Conservation (phyloP, 164 flowering plant genomes). For the Litsea cubeba region DNA sequence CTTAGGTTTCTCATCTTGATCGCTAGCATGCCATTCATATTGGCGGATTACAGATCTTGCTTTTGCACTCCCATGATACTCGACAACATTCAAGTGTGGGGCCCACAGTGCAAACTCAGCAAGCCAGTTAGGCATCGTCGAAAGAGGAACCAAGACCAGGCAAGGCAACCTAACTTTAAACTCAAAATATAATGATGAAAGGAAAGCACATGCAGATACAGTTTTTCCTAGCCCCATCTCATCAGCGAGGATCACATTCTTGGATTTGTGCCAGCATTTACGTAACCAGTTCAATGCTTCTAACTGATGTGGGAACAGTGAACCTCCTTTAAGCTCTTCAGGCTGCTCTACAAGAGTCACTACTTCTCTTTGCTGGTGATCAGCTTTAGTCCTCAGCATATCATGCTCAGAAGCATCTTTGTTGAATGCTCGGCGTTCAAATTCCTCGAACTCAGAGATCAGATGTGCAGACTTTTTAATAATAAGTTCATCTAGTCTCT, state of each 20-base stretch:
- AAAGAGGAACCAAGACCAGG: conserved; percentile 93
- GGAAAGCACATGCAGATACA: conserved; percentile 89
- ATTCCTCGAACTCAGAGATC: conserved; percentile 49
- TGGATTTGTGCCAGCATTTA: conserved; percentile 82
- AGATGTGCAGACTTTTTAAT: conserved; percentile 45
- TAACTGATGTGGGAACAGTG: conserved; percentile 90
- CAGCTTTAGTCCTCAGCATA: conserved; percentile 23
- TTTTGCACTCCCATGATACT: conserved; percentile 95
- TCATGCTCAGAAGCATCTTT: conserved; percentile 40
- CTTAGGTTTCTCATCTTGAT: conserved; percentile 34
- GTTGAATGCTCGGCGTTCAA: conserved; percentile 54
- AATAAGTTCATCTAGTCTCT: conserved; percentile 66
- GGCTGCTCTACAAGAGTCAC: conserved; percentile 80
- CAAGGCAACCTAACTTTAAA: conserved; percentile 76
- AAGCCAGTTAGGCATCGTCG: conserved; percentile 99
- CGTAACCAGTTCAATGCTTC: conserved; percentile 99
- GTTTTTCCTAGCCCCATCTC: conserved; percentile 99
- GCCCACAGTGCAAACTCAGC: conserved; percentile 93
- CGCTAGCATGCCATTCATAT: conserved; percentile 88
- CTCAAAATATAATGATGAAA: conserved; percentile 79
- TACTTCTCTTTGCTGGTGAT: conserved; percentile 43
- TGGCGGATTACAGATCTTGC: conserved; percentile 87
- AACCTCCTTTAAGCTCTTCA: conserved; percentile 78
- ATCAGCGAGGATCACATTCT: conserved; percentile 98
- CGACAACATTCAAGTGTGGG: conserved; percentile 89